Evolutionary conservation across 2,329 filamentous ascomycete genomes (phyloP).

Genomic region (Apiospora aurea): DNA sequence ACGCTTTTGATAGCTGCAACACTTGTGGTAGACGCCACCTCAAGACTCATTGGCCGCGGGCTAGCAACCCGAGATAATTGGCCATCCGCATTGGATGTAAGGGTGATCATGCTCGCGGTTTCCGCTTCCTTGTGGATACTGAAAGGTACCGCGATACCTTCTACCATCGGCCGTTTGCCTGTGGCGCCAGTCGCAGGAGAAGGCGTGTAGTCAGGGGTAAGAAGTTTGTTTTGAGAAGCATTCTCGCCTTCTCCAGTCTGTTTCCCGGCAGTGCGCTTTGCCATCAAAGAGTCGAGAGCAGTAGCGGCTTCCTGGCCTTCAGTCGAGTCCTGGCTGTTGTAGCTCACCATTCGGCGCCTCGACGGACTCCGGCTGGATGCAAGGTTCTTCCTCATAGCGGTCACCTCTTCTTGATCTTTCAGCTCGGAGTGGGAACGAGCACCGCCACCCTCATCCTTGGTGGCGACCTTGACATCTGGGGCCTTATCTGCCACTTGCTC

Average conservation of each 20-base stretch:
- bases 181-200: conserved; percentile 56
- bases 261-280: conserved; percentile 47
- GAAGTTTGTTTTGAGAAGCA: conserved; percentile 48
- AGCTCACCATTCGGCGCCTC: conserved; percentile 54
- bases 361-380: conserved; percentile 49
- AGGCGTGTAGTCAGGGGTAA: conserved; percentile 51
- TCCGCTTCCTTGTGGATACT: conserved; percentile 68
- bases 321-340: conserved; percentile 53
- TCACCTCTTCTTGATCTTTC: conserved; percentile 45
- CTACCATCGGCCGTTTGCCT: conserved; percentile 70
- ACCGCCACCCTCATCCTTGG: conserved; percentile 54
- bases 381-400: conserved; percentile 32
- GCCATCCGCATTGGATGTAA: conserved; percentile 53
- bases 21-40: background rate
- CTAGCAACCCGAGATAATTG: conserved; percentile 42
- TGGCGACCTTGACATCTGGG: conserved; percentile 44
- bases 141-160: conserved; percentile 77
- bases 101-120: conserved; percentile 74
- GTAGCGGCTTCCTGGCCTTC: conserved; percentile 47
- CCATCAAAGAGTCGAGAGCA: conserved; percentile 52
- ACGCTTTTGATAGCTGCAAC: conserved; percentile 27
- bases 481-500: conserved; percentile 59
- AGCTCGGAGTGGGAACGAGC: conserved; percentile 51
- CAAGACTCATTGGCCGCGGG: conserved; percentile 44
- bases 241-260: conserved; percentile 41